A percentile compares a stretch with the other conserved stretches of the same genome.
Evolutionary conservation across 306 rosid genomes (phyloP).

Genomic region (Bauhinia variegata): DNA sequence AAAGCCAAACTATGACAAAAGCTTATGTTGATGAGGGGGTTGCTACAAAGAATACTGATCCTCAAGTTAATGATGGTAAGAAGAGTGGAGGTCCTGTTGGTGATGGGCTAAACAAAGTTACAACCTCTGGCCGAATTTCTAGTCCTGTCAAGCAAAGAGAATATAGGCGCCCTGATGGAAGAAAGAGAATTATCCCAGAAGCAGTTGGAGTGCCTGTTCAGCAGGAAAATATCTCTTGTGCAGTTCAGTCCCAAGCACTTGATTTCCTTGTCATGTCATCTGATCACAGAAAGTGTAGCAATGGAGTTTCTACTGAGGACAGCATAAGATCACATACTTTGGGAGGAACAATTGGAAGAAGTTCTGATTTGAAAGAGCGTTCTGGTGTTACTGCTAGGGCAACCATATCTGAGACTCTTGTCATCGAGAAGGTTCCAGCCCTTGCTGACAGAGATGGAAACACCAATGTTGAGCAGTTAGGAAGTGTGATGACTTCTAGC

Average conservation of each 20-base stretch:
- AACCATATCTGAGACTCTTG: slow-evolving; percentile 76
- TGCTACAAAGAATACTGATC: slow-evolving; percentile 55
- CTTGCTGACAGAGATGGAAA: slow-evolving; percentile 56
- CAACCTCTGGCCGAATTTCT: slow-evolving; percentile 61
- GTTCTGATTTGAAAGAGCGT: slow-evolving; percentile 68
- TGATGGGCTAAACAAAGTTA: slow-evolving; percentile 60
- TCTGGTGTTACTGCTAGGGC: slow-evolving; percentile 85
- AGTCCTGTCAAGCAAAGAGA: slow-evolving; percentile 98
- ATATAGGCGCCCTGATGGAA: slow-evolving; percentile 95
- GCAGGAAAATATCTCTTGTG: slow-evolving; percentile 67
- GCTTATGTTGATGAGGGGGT: slow-evolving; percentile 49
- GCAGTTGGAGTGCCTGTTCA: slow-evolving; percentile 87
- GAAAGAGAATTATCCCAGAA: slow-evolving; percentile 97
- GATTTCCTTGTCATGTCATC: slow-evolving; percentile 65
- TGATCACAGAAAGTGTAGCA: slow-evolving; percentile 60
- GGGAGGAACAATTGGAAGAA: slow-evolving; percentile 59
- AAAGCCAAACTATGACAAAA: slow-evolving; percentile 55
- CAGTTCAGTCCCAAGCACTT: slow-evolving; percentile 56
- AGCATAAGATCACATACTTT: slow-evolving; percentile 52
- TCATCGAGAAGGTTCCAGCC: slow-evolving; percentile 80
- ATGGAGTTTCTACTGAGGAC: slow-evolving; percentile 52
- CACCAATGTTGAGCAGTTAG: slow-evolving; percentile 72
- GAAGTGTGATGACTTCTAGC: slow-evolving; percentile 56
- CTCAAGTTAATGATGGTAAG: slow-evolving; percentile 63
- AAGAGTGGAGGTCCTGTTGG: slow-evolving; percentile 58